Evolutionary conservation across 495 filamentous ascomycete genomes (phyloP), one percentile per base, ranked within the genome.

Genomic region (Penicillium paxilli): DNA sequence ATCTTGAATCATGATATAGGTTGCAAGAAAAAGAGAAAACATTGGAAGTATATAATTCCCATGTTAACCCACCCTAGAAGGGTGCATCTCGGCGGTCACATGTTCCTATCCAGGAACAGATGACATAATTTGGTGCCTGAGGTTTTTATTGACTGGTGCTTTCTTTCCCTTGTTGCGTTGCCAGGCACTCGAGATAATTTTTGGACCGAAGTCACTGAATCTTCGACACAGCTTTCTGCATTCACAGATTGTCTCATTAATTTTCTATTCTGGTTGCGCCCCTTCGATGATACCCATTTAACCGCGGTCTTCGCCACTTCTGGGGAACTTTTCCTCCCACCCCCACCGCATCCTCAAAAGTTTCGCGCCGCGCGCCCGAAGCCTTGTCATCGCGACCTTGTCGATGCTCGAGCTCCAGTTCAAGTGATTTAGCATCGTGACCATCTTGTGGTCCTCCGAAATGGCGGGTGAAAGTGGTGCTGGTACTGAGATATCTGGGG

Each of bases 401-500:
- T 52, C 35, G 22, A 65, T 59, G 51, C 22, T 33, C 0, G 10
- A 49, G 35, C 54, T 35, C 37, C 45, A 30, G 30, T 37, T 30
- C 19, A 41, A 23, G 20, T 37, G 3, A 35, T n/a, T 14, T 9
- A n/a, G 20, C 22, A 37, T 35, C 2, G 38, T 12, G 6, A 4
- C 14, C 7, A 20, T 14, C 37, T 8, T 20, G 22, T 25, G 16
- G 5, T 25, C 38, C 17, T 53, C 47, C 46, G 53, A 57, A 14
- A 68, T 63, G 63, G 60, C 55, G 41, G 37, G 49, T 32, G 51
- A 47, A 28, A 49, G 17, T 49, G 55, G 52, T 16, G 33, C 52
- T 19, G 54, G 26, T 33, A 44, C 46, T 4, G 69, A 73, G 62
- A 20, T 58, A 19, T 70, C 70, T 1, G 71, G 70, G 21, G 73